Evolutionary conservation across 2,329 filamentous ascomycete species (phyloP).

Genomic region (Colletotrichum orbiculare): DNA sequence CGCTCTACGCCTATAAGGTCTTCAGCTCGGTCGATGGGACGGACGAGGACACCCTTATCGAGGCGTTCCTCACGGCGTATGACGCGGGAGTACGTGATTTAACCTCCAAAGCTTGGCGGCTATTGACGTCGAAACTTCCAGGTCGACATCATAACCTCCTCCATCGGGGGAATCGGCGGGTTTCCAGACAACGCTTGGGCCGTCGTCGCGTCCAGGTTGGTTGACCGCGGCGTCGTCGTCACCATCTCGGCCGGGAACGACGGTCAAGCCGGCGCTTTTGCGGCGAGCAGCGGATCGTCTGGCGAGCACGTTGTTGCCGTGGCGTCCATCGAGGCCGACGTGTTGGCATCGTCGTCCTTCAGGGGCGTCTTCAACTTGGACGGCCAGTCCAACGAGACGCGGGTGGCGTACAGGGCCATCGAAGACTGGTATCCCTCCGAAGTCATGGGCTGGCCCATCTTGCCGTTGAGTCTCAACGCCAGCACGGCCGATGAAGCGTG

Average conservation of each 20-base stretch:
- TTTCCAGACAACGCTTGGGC: constrained; percentile 44
- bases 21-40: constrained; percentile 29
- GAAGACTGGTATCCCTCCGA: constrained; percentile 28
- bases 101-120: not conserved
- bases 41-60: constrained; percentile 35
- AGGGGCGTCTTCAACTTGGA: constrained; percentile 12
- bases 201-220: constrained; percentile 53
- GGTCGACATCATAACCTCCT: constrained; percentile 43
- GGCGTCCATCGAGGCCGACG: constrained; percentile 51
- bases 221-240: constrained; percentile 53
- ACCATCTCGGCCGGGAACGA: constrained; percentile 57
- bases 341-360: constrained; percentile 29
- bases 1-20: constrained; percentile 32
- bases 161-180: constrained; percentile 37
- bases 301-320: constrained; percentile 56
- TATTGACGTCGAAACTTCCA: not conserved
- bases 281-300: constrained; percentile 50
- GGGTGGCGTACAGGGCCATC: constrained; percentile 24
- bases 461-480: constrained; percentile 41
- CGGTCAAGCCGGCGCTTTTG: constrained; percentile 55
- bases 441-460: constrained; percentile 40
- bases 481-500: constrained; percentile 49
- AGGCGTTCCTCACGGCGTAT: constrained; percentile 32
- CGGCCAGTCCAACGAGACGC: constrained; percentile 19
- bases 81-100: constrained; percentile 25